phyloP scores from a whole-genome alignment of 2,329 filamentous ascomycete genomes.

The Colletotrichum shisoi region DNA sequence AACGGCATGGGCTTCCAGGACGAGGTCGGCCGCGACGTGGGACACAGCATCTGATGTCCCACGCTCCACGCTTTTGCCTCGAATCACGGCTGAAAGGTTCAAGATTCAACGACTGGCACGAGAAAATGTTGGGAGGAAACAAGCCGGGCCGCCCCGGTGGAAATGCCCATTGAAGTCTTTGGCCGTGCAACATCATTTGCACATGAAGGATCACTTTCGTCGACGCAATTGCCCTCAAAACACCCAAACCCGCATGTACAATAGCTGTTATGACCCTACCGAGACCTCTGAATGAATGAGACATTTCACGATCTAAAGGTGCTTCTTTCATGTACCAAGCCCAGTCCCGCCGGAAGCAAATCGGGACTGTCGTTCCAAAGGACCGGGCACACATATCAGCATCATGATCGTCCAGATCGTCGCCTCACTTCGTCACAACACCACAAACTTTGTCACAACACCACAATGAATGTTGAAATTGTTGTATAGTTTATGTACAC shows the following conservation, averaged over 20 bases:
- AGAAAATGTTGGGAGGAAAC: background rate
- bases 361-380: too few species aligned
- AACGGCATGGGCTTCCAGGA: constrained; percentile 57
- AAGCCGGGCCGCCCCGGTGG: background rate
- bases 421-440: too few species aligned
- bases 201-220: too few species aligned
- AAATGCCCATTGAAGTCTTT: too few species aligned
- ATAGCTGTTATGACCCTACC: too few species aligned
- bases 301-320: background rate
- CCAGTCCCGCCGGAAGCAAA: too few species aligned
- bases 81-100: background rate
- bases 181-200: too few species aligned
- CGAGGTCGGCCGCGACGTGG: constrained; percentile 45
- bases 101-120: constrained; percentile 1
- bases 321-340: too few species aligned
- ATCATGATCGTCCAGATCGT: background rate
- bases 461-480: too few species aligned
- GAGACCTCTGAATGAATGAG: background rate
- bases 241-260: background rate
- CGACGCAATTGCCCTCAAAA: background rate
- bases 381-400: too few species aligned
- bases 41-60: constrained; percentile 46
- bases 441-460: too few species aligned
- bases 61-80: background rate
- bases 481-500: too few species aligned